Conservation (phyloP, 148 eudicot species). For the Rheum nobile region DNA sequence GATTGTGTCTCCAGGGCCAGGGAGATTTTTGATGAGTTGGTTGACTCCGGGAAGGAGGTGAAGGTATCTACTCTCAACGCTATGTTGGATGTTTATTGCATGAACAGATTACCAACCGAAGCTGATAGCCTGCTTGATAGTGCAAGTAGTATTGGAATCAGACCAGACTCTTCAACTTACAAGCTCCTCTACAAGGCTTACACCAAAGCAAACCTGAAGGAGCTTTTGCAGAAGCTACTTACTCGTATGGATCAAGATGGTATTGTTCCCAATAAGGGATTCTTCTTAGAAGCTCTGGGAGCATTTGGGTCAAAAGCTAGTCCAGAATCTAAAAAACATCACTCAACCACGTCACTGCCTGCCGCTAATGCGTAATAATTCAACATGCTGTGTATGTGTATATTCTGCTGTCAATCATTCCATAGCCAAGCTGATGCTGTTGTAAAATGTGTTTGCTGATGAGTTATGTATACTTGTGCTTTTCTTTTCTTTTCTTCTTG, state of each 20-base stretch:
- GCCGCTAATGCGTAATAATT: neutral
- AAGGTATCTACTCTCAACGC: constrained; percentile 79
- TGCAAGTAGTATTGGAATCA: constrained; percentile 27
- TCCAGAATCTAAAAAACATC: constrained; percentile 12
- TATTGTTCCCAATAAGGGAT: constrained; percentile 60
- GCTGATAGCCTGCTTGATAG: constrained; percentile 58
- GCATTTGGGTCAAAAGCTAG: constrained; percentile 37
- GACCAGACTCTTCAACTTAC: constrained; percentile 57
- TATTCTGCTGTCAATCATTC: neutral
- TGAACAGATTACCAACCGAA: constrained; percentile 60
- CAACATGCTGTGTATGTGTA: neutral
- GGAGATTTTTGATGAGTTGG: constrained; percentile 48
- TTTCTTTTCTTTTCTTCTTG: neutral
- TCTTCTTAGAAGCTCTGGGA: constrained; percentile 78
- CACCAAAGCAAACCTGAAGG: constrained; percentile 73
- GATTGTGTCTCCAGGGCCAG: constrained; percentile 68
- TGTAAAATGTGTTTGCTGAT: neutral
- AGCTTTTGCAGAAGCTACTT: constrained; percentile 47
- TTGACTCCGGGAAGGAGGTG: constrained; percentile 41
- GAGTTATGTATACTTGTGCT: neutral
- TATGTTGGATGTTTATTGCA: constrained; percentile 88
- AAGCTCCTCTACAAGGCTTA: constrained; percentile 89
- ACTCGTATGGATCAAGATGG: constrained; percentile 70
- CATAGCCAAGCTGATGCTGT: neutral
- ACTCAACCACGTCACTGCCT: neutral